Percentiles rank a stretch among this genome's conserved stretches.
Conservation (phyloP, 2,329 filamentous ascomycete genomes). For the Claviceps purpurea region DNA sequence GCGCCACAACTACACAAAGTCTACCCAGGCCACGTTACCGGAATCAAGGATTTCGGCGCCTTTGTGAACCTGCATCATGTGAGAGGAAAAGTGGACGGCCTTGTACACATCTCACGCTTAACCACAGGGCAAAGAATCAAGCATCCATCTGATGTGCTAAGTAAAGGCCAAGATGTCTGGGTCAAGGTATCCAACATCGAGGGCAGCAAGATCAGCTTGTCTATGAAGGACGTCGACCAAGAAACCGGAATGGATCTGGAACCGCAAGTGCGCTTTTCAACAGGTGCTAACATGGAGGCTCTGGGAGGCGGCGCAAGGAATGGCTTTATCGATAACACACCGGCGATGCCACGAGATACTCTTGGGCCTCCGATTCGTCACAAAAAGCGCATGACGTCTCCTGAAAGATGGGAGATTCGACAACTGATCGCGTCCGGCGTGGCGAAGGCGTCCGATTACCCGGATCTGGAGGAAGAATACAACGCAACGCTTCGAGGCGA, state of each 20-base stretch:
- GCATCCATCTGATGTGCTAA: constrained; percentile 78
- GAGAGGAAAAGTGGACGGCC: constrained; percentile 74
- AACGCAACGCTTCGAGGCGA: constrained; percentile 77
- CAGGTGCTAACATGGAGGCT: constrained; percentile 79
- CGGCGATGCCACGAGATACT: constrained; percentile 23
- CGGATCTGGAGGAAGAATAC: constrained; percentile 88
- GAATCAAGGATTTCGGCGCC: constrained; percentile 87
- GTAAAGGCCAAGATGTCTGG: constrained; percentile 70
- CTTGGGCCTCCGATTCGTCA: constrained; percentile 38
- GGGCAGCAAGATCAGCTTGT: constrained; percentile 67
- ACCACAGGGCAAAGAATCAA: constrained; percentile 75
- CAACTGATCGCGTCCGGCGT: constrained; percentile 94
- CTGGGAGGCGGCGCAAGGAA: constrained; percentile 53
- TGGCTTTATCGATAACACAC: constrained; percentile 35
- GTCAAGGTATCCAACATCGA: constrained; percentile 88
- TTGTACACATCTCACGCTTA: constrained; percentile 89
- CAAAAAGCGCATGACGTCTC: constrained; percentile 90
- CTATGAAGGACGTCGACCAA: constrained; percentile 97
- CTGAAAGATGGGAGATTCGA: constrained; percentile 93
- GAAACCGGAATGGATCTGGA: constrained; percentile 70
- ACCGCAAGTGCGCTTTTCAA: constrained; percentile 64
- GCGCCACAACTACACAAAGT: constrained; percentile 70
- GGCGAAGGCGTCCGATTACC: constrained; percentile 83
- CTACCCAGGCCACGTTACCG: constrained; percentile 81
- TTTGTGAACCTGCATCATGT: constrained; percentile 90